These are phyloP conservation scores for Phytophthora pistaciae DNA, from an alignment of 352 stramenopile species.

Conservation along the genomic window DNA sequence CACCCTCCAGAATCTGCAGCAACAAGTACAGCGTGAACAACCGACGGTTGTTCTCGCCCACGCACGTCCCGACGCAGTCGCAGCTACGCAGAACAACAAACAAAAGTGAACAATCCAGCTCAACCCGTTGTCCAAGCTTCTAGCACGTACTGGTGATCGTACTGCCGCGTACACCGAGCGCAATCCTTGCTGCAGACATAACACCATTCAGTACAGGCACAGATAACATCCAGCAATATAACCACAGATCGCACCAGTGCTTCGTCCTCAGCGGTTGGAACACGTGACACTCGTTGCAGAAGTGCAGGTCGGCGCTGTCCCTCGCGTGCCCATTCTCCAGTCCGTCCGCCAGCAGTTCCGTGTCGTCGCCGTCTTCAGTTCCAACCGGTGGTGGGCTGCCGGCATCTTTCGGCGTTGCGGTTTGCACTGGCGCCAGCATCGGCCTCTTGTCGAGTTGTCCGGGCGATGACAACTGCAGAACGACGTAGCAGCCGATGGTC, in stretches of 20 bases:
- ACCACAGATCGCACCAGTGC: constrained; percentile 56
- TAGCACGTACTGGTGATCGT: constrained; percentile 88
- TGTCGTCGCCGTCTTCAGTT: constrained; percentile 40
- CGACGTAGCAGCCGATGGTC: constrained; percentile 57
- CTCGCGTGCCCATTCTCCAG: constrained; percentile 18
- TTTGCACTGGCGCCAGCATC: constrained; percentile 28
- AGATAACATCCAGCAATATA: constrained; percentile 3
- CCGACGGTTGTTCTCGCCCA: constrained; percentile 76
- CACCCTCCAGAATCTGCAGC: constrained; percentile 61
- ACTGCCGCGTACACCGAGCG: constrained; percentile 74
- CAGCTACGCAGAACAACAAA: constrained; percentile 47
- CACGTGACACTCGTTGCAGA: constrained; percentile 66
- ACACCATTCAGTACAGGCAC: background rate
- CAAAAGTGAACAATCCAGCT: background rate
- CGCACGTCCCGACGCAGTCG: constrained; percentile 80
- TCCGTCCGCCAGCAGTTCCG: constrained; percentile 39
- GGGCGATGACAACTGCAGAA: constrained; percentile 70
- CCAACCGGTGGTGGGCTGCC: constrained; percentile 15
- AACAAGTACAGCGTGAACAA: constrained; percentile 74
- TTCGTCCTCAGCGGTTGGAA: constrained; percentile 76
- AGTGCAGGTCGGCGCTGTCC: constrained; percentile 44
- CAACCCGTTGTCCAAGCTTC: too few relatives aligned
- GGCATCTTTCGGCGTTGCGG: background rate
- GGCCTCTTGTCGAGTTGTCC: constrained; percentile 56
- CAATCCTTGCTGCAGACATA: constrained; percentile 69